Conservation (phyloP, 495 filamentous ascomycete genomes). For the Penicillium antarcticum region DNA sequence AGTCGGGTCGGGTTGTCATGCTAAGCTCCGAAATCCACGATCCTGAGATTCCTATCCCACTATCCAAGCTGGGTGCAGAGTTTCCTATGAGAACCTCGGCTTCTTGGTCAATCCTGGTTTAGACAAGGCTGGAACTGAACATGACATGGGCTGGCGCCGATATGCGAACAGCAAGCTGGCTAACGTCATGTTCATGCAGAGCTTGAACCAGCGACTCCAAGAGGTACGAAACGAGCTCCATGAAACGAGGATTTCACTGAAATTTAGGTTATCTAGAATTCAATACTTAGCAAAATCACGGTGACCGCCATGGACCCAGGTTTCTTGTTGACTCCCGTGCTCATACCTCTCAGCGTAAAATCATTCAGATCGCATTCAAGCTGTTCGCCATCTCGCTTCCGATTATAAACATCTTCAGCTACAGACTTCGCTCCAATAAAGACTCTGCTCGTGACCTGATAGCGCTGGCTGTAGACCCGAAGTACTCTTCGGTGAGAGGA, state of each 20-base stretch:
- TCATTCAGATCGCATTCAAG: conserved; percentile 29
- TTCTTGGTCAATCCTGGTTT: conserved; percentile 10
- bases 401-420: conserved; percentile 20
- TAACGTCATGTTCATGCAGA: conserved; percentile 42
- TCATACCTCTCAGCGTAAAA: conserved; percentile 38
- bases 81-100: conserved; percentile 10
- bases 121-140: not conserved
- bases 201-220: conserved; percentile 38
- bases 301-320: conserved; percentile 46
- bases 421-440: conserved; percentile 12
- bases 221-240: not conserved
- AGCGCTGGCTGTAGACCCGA: conserved; percentile 23
- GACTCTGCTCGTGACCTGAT: conserved; percentile 37
- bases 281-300: conserved; percentile 36
- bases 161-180: conserved; percentile 45
- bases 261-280: conserved; percentile 14
- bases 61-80: conserved; percentile 10
- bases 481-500: conserved; percentile 30
- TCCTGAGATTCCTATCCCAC: conserved; percentile 9
- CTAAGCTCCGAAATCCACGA: conserved; percentile 43
- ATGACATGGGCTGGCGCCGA: conserved; percentile 15
- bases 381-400: conserved; percentile 30
- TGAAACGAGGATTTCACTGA: not conserved
- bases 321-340: conserved; percentile 42
- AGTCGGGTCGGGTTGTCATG: conserved; percentile 40